Evolutionary conservation across 2,329 filamentous ascomycete species (phyloP).

Genomic region (Fusarium torreyae): DNA sequence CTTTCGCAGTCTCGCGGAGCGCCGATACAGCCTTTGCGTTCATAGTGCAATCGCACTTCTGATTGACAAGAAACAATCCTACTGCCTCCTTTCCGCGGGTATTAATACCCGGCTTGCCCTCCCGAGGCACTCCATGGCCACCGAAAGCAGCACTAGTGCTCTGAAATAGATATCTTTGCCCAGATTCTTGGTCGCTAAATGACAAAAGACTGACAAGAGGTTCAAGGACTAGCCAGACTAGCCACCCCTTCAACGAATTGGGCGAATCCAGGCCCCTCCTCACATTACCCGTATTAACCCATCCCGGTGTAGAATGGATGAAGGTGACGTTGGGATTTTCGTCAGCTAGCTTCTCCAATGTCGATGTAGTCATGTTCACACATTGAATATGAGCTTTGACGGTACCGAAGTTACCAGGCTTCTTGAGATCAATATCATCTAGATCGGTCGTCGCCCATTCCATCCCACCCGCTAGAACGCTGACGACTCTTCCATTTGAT

Average conservation of each 20-base stretch:
- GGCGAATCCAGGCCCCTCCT: slow-evolving; percentile 46
- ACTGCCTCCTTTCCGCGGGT: slow-evolving; percentile 42
- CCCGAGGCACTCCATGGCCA: slow-evolving; percentile 54
- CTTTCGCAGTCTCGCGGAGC: slow-evolving; percentile 51
- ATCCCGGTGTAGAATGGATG: slow-evolving; percentile 49
- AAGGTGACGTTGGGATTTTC: slow-evolving; percentile 43
- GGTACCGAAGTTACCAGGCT: slow-evolving; percentile 47
- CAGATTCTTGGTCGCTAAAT: slow-evolving; percentile 51
- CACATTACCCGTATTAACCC: slow-evolving; percentile 49
- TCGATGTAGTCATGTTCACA: slow-evolving; percentile 41
- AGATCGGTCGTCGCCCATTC: slow-evolving; percentile 29
- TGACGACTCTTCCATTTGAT: slow-evolving; percentile 48
- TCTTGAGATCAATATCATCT: slow-evolving; percentile 50
- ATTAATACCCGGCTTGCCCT: slow-evolving; percentile 52
- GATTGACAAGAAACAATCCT: slow-evolving; percentile 54
- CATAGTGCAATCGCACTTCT: slow-evolving; percentile 50
- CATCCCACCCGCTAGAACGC: slow-evolving; percentile 44
- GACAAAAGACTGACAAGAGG: slow-evolving; percentile 50
- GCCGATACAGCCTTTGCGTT: slow-evolving; percentile 50
- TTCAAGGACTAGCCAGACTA: slow-evolving; percentile 52
- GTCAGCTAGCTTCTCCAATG: slow-evolving; percentile 45
- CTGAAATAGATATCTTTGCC: slow-evolving; percentile 54
- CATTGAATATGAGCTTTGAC: slow-evolving; percentile 50
- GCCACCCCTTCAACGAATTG: slow-evolving; percentile 46
- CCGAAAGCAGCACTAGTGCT: slow-evolving; percentile 56